These are phyloP conservation scores for Crithidia acanthocephali DNA, from an alignment of 208 protist species.

Conservation along the genomic window DNA sequence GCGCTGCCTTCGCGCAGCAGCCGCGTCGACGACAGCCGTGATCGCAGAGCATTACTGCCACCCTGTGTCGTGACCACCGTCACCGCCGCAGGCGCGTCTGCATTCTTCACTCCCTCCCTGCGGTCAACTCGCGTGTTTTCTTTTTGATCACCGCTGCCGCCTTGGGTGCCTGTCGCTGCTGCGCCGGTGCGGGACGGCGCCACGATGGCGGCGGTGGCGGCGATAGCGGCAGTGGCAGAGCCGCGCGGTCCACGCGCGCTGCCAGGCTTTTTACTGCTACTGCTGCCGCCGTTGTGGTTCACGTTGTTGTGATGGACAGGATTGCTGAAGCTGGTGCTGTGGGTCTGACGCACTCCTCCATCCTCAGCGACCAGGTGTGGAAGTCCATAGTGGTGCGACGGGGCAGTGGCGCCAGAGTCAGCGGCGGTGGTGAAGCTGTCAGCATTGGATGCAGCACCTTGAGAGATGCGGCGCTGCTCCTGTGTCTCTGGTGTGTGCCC, in stretches of 20 bases:
- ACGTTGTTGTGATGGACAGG: too few species aligned
- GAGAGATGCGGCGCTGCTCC: constrained; percentile 10
- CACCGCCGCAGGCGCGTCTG: neutral
- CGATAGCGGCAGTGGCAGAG: constrained; percentile 2
- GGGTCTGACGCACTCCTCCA: too few species aligned
- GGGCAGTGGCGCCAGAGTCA: neutral
- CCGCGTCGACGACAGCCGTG: constrained; percentile 1
- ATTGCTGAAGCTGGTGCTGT: too few species aligned
- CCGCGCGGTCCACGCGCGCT: constrained; percentile 1
- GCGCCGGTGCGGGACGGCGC: neutral
- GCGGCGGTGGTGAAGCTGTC: too few species aligned
- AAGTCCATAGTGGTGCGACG: neutral
- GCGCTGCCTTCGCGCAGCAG: constrained; percentile 13
- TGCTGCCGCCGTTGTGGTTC: neutral
- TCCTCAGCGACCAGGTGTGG: neutral
- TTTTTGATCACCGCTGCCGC: neutral
- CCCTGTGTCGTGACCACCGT: neutral
- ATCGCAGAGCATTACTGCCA: neutral
- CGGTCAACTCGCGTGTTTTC: neutral
- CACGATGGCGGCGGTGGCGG: neutral
- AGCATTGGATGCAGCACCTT: neutral
- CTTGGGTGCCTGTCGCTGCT: neutral
- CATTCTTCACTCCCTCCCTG: neutral
- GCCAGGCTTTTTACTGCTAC: neutral
- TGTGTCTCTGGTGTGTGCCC: neutral